Evolutionary conservation across 441 rosid species (phyloP).

Genomic region (Populus hybrid): DNA sequence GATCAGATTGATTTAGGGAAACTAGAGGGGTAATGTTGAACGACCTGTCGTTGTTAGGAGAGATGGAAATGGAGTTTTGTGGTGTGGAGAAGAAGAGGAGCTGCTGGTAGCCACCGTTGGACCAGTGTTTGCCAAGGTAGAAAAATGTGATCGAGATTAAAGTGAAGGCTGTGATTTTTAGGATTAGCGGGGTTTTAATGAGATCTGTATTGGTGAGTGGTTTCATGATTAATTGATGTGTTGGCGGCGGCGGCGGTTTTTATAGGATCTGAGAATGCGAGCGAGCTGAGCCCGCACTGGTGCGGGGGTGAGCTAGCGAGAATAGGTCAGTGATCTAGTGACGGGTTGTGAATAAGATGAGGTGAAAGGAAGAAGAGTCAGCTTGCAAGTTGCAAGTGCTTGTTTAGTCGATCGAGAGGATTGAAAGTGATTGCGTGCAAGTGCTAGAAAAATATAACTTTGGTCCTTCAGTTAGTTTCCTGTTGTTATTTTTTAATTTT

Average conservation of each 20-base stretch:
- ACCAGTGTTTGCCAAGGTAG: constrained; percentile 86
- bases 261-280: neutral
- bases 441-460: neutral
- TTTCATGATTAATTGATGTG: no score
- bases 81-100: constrained; percentile 63
- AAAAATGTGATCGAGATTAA: constrained; percentile 66
- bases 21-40: no score
- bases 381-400: neutral
- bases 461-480: neutral
- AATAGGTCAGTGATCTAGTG: neutral
- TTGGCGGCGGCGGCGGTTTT: no score
- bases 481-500: no score
- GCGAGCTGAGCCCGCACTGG: neutral
- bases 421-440: neutral
- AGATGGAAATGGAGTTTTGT: constrained; percentile 5
- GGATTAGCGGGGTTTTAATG: constrained; percentile 29
- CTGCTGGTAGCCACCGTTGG: constrained; percentile 48
- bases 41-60: neutral
- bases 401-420: no score
- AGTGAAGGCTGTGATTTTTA: constrained; percentile 57
- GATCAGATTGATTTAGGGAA: no score
- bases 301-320: neutral
- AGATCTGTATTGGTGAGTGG: no score
- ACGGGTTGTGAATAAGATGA: neutral
- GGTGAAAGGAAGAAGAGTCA: neutral